A percentile compares a stretch with the other conserved stretches of the same genome.
Evolutionary conservation across 257 asterid genomes (phyloP).

Genomic region (Plantago major): DNA sequence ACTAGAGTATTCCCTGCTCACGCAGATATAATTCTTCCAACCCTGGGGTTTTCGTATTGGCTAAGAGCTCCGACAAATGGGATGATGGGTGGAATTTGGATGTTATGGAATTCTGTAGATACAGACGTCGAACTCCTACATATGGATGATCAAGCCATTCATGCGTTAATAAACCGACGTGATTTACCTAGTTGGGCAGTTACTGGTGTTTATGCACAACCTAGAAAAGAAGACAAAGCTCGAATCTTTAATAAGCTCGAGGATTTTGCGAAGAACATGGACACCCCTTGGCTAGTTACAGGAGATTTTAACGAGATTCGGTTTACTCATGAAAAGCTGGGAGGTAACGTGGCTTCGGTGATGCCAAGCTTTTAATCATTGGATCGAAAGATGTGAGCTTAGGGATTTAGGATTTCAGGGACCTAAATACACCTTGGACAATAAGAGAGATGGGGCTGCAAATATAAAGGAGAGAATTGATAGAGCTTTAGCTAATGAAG

Average conservation of each 20-base stretch:
- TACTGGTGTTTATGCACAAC: no score
- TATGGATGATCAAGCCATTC: no score
- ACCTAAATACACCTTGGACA: neutral
- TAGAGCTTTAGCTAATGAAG: neutral
- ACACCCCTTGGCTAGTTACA: neutral
- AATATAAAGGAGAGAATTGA: neutral
- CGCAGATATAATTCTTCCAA: no score
- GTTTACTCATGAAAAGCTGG: neutral
- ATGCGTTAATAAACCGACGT: no score
- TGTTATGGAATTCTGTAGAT: no score
- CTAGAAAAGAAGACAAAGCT: neutral
- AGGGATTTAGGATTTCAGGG: neutral
- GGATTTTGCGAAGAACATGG: neutral
- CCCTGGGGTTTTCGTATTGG: no score
- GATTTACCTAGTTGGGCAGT: no score
- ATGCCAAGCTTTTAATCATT: neutral
- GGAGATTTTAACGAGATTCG: neutral
- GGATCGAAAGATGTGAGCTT: neutral
- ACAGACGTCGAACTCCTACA: no score
- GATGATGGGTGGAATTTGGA: no score
- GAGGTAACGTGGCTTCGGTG: neutral
- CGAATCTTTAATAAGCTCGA: neutral
- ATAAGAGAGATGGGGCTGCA: neutral
- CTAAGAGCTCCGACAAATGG: no score
- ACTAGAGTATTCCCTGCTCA: no score